Base-by-base conservation (phyloP, 176 grass and related monocot genomes). In the Chrysopogon serrulatus region DNA sequence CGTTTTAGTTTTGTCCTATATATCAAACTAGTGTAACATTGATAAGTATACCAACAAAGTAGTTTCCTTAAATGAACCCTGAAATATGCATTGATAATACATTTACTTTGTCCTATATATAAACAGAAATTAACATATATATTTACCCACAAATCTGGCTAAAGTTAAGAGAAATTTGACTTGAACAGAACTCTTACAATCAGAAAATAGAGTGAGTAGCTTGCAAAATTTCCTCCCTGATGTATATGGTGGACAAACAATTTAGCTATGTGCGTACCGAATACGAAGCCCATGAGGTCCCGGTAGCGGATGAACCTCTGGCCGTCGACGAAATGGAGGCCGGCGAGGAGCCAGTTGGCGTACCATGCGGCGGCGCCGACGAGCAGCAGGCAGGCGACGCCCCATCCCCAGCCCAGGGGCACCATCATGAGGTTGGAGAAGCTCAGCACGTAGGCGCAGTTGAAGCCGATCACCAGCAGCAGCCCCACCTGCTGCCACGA, bases 361-460 rank as follows among this genome's bases (percentile, higher is more conserved):
- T 92, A 97, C 90, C 74, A 91, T 13, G 92, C 60, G 13, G 91
- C 88, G 69, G 23, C 87, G 28, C 32, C 92, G 23, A 92, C 16
- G 82, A 88, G 28, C n/a, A 83, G 69, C 12, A 97, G 90, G 82
- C 92, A 88, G 60, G 94, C 6, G 87, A 79, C 13, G 15, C 92
- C 94, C 94, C 92, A 94, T 2, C 76, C 73, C 94, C 92, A 94
- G 8, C 94, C 92, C 45, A 97, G 62, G 34, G 92, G 94, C 36
- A 75, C 95, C 84, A 95, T 84, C 75, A 98, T 92, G 32, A 94
- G 84, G 79, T 89, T 94, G 63, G 95, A 98, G 90, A 94, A 95
- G 84, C 95, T 94, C n/a, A 95, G 78, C 54, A 98, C 94, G 72
- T 97, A 97, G 49, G 92, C 94, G n/a, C 94, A 97, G 90, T 97